Base-by-base conservation (phyloP, 2,329 filamentous ascomycete species). In the Epichloe uncinata region DNA sequence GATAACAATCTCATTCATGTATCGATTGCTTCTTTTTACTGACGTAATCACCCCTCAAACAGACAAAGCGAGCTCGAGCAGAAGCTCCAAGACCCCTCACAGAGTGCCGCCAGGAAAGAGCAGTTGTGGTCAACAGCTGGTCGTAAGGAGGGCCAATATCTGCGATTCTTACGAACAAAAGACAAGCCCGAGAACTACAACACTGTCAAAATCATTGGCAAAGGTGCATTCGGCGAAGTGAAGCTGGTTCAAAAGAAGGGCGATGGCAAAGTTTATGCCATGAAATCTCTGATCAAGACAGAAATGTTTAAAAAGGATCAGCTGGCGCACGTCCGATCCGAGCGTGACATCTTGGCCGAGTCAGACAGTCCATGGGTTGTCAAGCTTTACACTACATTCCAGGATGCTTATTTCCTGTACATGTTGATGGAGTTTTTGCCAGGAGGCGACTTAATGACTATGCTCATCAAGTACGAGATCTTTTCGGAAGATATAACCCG, bases 271-370 rank as follows among this genome's bases (percentile, higher is more conserved):
- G 90, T 98, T 56, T 98, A 97, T 61, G 93, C 93, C 53, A 85
- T 98, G 75, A 98, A 98, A 74, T 97, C 91, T 43, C 75, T 98
- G 58, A 88, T 98, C 69, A 98, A 98, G 75, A 89, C 88, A 45
- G 93, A 98, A 69, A 98, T 98, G 93, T 96, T 96, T 74, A 96
- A 95, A 73, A 96, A 95, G 70, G 93, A 98, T 64, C 93, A 98
- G 68, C 74, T 98, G 53, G 93, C 93, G 16, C 93, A 98, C 70
- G 93, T 98, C 53, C 89, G 94, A 56, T 90, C 93, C 48, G 93
- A 98, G 72, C 83, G 93, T 76, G 93, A 98, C 66, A 97, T 98
- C 59, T 74, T 98, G 55, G 93, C 93, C 54, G 94, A 98, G 67
- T 95, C 91, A n/a, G 93, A 98, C 75, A 97, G 93, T 64, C 91